These are phyloP conservation scores for Ambrosia artemisiifolia DNA, from an alignment of 129 eudicot species.

Conservation along the genomic window DNA sequence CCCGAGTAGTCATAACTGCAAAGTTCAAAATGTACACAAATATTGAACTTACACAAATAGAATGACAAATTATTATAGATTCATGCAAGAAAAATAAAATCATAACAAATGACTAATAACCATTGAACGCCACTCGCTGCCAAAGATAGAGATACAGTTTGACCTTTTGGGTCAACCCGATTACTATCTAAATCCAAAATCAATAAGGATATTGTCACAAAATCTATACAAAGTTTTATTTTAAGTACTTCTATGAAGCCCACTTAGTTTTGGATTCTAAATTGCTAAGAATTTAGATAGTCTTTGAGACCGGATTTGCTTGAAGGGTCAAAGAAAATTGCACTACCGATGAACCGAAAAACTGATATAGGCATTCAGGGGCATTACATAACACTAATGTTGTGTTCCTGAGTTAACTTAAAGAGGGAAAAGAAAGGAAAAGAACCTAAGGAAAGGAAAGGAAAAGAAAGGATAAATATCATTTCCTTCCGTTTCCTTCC, in stretches of 20 bases:
- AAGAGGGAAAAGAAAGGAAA: too few relatives aligned
- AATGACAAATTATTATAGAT: neutral
- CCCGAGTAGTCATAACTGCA: slow-evolving; percentile 98
- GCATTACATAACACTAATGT: neutral
- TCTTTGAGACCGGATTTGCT: neutral
- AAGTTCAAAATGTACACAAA: slow-evolving; percentile 20
- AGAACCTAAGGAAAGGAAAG: too few relatives aligned
- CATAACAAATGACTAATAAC: neutral
- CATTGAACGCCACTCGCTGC: neutral
- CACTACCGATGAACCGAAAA: neutral
- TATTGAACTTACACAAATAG: neutral
- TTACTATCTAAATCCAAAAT: neutral
- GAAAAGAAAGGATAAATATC: too few relatives aligned
- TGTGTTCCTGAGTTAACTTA: too few relatives aligned
- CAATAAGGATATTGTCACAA: neutral
- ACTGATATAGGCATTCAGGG: neutral
- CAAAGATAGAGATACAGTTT: slow-evolving; percentile 2
- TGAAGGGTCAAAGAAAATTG: slow-evolving; percentile 2
- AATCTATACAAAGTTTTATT: neutral
- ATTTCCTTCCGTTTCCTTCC: too few relatives aligned
- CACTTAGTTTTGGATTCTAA: neutral
- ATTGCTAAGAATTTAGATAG: neutral
- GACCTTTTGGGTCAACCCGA: slow-evolving; percentile 10
- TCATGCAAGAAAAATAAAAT: neutral
- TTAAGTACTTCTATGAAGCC: slow-evolving; percentile 5